These are phyloP conservation scores for Beauveria australis DNA, from an alignment of 2,329 filamentous ascomycete genomes.

Conservation along the genomic window DNA sequence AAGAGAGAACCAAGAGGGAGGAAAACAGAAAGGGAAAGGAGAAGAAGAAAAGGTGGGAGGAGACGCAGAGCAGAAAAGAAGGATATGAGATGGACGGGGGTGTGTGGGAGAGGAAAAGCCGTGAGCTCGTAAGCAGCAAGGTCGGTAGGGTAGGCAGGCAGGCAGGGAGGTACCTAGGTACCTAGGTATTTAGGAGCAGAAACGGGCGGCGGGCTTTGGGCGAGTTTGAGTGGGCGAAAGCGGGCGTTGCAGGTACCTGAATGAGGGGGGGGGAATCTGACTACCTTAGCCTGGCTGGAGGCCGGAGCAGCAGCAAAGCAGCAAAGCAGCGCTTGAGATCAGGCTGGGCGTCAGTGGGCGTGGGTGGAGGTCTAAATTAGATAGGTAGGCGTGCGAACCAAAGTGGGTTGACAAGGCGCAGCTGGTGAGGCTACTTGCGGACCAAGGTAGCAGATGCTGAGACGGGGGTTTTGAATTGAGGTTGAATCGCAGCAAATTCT, in stretches of 20 bases:
- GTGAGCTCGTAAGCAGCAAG: conserved; percentile 6
- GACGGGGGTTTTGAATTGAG: not conserved
- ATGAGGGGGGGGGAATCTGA: no score
- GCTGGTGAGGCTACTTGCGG: not conserved
- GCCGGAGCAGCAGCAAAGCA: not conserved
- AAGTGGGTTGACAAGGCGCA: conserved; percentile 2
- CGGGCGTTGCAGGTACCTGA: no score
- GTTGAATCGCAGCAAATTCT: not conserved
- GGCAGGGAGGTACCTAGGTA: not conserved
- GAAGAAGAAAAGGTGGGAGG: conserved; percentile 12
- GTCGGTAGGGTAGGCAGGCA: not conserved
- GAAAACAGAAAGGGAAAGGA: conserved; percentile 2
- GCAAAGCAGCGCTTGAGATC: not conserved
- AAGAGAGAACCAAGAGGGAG: conserved; percentile 22
- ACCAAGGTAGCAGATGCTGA: not conserved
- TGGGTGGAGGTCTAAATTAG: not conserved
- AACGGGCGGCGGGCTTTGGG: not conserved
- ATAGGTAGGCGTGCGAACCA: not conserved
- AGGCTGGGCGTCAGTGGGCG: not conserved
- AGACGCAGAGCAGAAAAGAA: conserved; percentile 9
- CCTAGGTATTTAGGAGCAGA: not conserved
- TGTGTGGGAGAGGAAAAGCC: conserved; percentile 8
- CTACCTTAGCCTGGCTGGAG: no score
- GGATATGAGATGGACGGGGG: not conserved
- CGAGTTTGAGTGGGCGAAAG: no score